phyloP scores from a whole-genome alignment of 257 asterid genomes.

The Lantana camara region DNA sequence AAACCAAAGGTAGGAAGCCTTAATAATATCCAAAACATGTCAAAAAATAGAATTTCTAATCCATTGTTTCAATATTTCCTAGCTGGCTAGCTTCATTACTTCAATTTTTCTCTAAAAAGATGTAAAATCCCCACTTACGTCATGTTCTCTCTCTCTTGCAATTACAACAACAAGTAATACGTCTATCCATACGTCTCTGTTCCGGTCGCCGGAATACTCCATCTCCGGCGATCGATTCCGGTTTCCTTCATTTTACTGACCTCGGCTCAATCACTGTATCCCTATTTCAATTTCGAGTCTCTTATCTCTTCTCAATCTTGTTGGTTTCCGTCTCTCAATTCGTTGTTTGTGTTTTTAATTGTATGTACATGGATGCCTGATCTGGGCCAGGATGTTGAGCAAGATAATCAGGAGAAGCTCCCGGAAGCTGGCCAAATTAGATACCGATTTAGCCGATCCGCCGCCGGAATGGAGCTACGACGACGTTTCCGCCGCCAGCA shows the following conservation, averaged over 20 bases:
- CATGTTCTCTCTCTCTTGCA: conserved; percentile 1
- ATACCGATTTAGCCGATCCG: conserved; percentile 33
- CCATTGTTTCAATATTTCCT: neutral
- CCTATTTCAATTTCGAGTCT: too few species aligned
- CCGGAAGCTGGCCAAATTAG: conserved; percentile 52
- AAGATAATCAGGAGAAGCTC: conserved; percentile 53
- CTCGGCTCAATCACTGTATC: neutral
- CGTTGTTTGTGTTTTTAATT: neutral
- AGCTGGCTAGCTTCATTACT: too few species aligned
- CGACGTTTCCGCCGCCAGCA: conserved; percentile 33
- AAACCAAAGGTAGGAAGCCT: too few species aligned
- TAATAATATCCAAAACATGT: conserved; percentile 10
- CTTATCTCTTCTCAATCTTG: neutral
- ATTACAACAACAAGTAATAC: conserved; percentile 7
- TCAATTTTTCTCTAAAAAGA: neutral
- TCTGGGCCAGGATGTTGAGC: conserved; percentile 44
- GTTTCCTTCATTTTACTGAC: conserved; percentile 14
- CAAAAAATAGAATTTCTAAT: conserved; percentile 10
- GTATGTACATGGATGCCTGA: conserved; percentile 19
- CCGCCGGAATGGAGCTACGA: conserved; percentile 36
- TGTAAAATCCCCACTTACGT: conserved; percentile 25
- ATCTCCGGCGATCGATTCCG: conserved; percentile 42
- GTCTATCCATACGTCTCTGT: conserved; percentile 7
- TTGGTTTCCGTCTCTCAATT: conserved; percentile 16
- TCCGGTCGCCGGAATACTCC: conserved; percentile 48